These are phyloP conservation scores for Yarrowia alimentaria DNA, from an alignment of 805 yeast species.

Conservation along the genomic window DNA sequence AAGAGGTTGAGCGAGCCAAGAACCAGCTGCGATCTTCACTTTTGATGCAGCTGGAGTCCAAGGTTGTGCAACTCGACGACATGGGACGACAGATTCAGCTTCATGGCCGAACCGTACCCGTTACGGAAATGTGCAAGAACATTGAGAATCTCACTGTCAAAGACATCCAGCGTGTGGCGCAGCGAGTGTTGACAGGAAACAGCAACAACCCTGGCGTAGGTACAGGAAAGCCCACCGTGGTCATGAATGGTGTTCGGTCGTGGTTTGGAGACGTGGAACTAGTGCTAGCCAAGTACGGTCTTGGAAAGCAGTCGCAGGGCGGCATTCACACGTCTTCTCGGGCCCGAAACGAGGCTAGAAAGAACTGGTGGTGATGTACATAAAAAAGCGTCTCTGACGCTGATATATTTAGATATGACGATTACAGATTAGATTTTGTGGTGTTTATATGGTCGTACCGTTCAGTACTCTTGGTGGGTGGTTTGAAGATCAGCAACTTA, in stretches of 20 bases:
- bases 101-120: conserved; percentile 70
- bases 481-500: too few species aligned
- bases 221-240: conserved; percentile 73
- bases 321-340: conserved; percentile 18
- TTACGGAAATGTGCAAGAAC: conserved; percentile 74
- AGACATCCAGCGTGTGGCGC: conserved; percentile 74
- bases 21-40: conserved; percentile 85
- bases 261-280: conserved; percentile 79
- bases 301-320: conserved; percentile 47
- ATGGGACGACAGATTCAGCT: conserved; percentile 91
- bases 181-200: conserved; percentile 68
- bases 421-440: too few species aligned
- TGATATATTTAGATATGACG: too few species aligned
- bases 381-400: too few species aligned
- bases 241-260: conserved; percentile 84
- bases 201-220: conserved; percentile 49
- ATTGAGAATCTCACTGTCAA: conserved; percentile 65
- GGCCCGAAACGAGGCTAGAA: conserved; percentile 15
- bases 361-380: conserved; percentile 28
- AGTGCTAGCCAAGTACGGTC: conserved; percentile 65
- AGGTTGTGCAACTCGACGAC: conserved; percentile 91
- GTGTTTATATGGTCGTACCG: too few species aligned
- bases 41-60: conserved; percentile 89
- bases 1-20: conserved; percentile 84
- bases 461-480: too few species aligned